These are phyloP conservation scores for Diaporthe capsici DNA, from an alignment of 2,329 filamentous ascomycete species.

Conservation along the genomic window DNA sequence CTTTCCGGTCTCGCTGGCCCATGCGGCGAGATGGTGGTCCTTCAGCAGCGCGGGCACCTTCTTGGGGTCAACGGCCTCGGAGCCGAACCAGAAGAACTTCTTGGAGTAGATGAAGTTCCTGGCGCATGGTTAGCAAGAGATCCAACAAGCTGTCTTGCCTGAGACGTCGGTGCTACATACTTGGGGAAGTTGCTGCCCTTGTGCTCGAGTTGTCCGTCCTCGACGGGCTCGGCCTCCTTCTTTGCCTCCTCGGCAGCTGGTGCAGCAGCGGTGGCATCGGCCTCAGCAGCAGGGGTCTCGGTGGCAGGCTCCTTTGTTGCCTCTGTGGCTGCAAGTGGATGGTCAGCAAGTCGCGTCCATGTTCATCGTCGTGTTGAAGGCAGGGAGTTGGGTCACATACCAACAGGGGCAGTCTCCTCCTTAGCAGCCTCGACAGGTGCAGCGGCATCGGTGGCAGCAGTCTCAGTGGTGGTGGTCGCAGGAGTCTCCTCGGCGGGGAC, in stretches of 20 bases:
- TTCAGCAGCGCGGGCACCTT: constrained; percentile 84
- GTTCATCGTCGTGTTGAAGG: neutral
- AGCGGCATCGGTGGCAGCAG: constrained; percentile 46
- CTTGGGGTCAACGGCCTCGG: constrained; percentile 80
- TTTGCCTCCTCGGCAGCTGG: constrained; percentile 57
- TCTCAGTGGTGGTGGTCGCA: constrained; percentile 44
- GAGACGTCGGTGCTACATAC: constrained; percentile 66
- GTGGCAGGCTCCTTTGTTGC: constrained; percentile 52
- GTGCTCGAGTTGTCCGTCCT: constrained; percentile 89
- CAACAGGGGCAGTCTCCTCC: constrained; percentile 40
- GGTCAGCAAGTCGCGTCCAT: constrained; percentile 7
- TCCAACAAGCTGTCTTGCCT: neutral
- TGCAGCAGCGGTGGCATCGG: constrained; percentile 51
- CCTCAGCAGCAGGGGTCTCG: constrained; percentile 56
- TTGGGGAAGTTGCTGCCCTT: constrained; percentile 90
- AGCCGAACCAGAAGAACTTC: constrained; percentile 91
- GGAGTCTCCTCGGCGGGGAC: constrained; percentile 66
- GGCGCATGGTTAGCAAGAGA: constrained; percentile 46
- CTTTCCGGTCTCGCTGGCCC: constrained; percentile 95
- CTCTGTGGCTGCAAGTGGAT: constrained; percentile 41
- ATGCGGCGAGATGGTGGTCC: constrained; percentile 85
- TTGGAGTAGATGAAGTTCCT: constrained; percentile 93
- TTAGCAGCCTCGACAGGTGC: constrained; percentile 43
- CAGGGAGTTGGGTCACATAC: constrained; percentile 32
- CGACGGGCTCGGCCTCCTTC: constrained; percentile 66